Percentiles rank a stretch among this genome's conserved stretches.
These are phyloP conservation scores for Tubosaeta brunneosetosa DNA, from an alignment of 768 basidiomycete genomes.

Conservation along the genomic window DNA sequence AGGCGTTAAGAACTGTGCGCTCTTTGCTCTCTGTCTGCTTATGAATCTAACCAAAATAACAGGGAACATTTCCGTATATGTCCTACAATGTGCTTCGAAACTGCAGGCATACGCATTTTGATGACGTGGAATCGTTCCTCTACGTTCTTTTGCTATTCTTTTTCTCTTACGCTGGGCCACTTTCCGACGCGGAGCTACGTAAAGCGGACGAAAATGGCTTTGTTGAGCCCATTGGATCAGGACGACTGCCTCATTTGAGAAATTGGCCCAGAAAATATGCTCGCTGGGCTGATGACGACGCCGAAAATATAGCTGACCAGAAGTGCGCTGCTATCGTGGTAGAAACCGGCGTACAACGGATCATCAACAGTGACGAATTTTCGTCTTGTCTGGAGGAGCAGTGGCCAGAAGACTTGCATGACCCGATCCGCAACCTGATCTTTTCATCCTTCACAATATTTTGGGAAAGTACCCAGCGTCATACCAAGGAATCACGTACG, in stretches of 20 bases:
- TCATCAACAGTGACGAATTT: background rate
- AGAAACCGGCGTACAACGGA: no score
- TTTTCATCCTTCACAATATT: background rate
- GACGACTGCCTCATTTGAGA: background rate
- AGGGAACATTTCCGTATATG: constrained; percentile 11
- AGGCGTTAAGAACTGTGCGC: constrained; percentile 1
- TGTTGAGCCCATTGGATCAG: background rate
- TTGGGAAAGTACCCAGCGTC: background rate
- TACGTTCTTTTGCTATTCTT: constrained; percentile 13
- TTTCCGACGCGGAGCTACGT: background rate
- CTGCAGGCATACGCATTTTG: constrained; percentile 1
- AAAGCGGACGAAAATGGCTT: constrained; percentile 1
- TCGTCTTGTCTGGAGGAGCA: background rate
- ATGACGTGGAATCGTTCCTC: constrained; percentile 16
- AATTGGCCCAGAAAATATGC: constrained; percentile 3
- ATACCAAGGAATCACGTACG: no score
- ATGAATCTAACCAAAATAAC: no score
- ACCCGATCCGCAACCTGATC: background rate
- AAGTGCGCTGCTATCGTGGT: no score
- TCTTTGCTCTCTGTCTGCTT: no score
- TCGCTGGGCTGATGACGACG: background rate
- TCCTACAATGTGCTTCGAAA: constrained; percentile 6
- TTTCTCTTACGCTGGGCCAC: background rate
- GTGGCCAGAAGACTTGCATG: background rate
- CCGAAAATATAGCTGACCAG: no score